phyloP scores from a whole-genome alignment of 2,329 filamentous ascomycete genomes.

The Fusarium anguioides region DNA sequence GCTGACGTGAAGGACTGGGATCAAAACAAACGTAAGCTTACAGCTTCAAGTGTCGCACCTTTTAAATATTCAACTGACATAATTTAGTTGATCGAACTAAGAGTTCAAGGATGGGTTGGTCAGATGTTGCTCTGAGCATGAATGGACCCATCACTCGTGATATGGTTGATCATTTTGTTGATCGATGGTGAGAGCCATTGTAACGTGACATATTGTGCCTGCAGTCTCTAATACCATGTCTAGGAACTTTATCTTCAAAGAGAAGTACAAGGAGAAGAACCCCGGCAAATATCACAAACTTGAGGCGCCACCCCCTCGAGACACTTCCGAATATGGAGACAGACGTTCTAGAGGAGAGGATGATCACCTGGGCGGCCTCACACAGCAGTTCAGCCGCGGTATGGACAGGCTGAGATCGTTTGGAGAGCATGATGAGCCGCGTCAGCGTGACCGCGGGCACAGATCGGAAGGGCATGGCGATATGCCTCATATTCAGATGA shows the following conservation, averaged over 20 bases:
- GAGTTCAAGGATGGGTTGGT: conserved; percentile 92
- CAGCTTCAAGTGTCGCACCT: fast-evolving
- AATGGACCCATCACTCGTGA: conserved; percentile 80
- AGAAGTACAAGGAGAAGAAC: conserved; percentile 75
- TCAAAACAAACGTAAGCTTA: conserved; percentile 75
- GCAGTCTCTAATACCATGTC: background rate
- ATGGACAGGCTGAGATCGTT: conserved; percentile 54
- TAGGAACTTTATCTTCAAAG: conserved; percentile 85
- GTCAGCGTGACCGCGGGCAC: conserved; percentile 17
- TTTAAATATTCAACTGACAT: background rate
- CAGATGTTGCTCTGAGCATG: conserved; percentile 83
- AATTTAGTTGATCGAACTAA: conserved; percentile 75
- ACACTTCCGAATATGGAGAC: conserved; percentile 17
- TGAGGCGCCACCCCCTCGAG: conserved; percentile 13
- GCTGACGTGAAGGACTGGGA: conserved; percentile 81
- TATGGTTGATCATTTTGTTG: conserved; percentile 80
- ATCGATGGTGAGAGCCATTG: conserved; percentile 72
- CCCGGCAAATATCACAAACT: conserved; percentile 61
- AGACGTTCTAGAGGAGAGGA: conserved; percentile 38
- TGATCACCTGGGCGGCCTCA: conserved; percentile 57
- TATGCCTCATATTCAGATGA: conserved; percentile 60
- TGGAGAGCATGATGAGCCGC: conserved; percentile 42
- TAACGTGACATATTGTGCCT: fast-evolving
- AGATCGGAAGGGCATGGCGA: conserved; percentile 30
- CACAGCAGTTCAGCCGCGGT: conserved; percentile 56